phyloP scores from a whole-genome alignment of 2,329 filamentous ascomycete genomes.

The Fusarium bactridioides region DNA sequence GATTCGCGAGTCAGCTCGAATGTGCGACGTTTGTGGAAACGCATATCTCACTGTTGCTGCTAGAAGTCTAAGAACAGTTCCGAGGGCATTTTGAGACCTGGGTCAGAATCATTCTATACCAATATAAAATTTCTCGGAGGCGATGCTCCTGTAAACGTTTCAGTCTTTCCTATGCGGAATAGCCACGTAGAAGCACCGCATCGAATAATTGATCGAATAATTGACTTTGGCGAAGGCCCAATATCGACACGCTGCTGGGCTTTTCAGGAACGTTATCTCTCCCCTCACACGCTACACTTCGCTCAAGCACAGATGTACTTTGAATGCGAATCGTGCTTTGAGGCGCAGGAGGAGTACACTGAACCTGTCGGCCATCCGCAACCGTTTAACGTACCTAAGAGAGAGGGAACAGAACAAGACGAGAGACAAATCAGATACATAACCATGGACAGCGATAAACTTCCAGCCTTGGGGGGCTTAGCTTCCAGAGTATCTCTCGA shows the following conservation, averaged over 20 bases:
- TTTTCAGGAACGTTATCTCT: neutral
- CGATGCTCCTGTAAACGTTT: accelerated
- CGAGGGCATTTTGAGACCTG: neutral
- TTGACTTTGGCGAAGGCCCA: neutral
- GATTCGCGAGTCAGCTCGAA: neutral
- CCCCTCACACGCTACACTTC: neutral
- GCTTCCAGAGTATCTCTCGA: neutral
- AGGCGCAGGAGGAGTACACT: neutral
- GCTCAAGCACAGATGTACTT: neutral
- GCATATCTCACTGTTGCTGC: neutral
- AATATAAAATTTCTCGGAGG: accelerated
- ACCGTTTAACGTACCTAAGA: neutral
- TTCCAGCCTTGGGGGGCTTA: neutral
- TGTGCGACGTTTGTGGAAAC: neutral
- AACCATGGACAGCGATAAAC: neutral
- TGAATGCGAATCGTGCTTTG: neutral
- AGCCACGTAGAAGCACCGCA: accelerated
- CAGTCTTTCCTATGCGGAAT: neutral
- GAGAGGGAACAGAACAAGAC: neutral
- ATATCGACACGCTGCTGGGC: neutral
- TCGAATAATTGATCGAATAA: accelerated
- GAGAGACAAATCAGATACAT: neutral
- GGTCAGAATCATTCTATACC: neutral
- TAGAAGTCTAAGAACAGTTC: neutral
- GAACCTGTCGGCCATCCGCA: too few species aligned